These are phyloP conservation scores for Laburnicola sp. DNA, from an alignment of 2,329 filamentous ascomycete genomes.

Conservation along the genomic window DNA sequence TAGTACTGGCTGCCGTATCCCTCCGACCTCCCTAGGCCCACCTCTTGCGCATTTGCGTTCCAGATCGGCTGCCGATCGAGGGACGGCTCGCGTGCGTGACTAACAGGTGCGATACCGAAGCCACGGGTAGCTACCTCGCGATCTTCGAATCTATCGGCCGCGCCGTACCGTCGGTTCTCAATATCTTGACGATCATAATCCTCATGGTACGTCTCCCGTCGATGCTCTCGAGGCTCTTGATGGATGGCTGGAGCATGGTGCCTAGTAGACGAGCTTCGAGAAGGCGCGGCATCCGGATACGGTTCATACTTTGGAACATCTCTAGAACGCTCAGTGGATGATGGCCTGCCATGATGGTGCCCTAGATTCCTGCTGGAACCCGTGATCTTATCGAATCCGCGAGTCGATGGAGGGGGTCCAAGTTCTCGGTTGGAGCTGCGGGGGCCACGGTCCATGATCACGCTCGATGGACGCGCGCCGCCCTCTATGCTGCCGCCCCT, in stretches of 20 bases:
- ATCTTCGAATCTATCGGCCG: conserved; percentile 44
- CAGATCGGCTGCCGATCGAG: conserved; percentile 44
- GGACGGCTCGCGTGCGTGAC: conserved; percentile 41
- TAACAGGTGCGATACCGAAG: conserved; percentile 49
- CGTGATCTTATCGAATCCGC: conserved; percentile 70
- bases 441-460: conserved; percentile 45
- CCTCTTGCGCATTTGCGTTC: conserved; percentile 17
- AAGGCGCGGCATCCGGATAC: conserved; percentile 43
- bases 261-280: conserved; percentile 45
- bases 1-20: conserved; percentile 31
- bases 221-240: conserved; percentile 51
- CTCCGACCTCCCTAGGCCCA: conserved; percentile 19
- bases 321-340: conserved; percentile 37
- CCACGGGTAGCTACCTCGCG: conserved; percentile 51
- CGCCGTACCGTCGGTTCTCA: conserved; percentile 42
- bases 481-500: conserved; percentile 53
- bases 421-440: conserved; percentile 44
- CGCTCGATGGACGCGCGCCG: conserved; percentile 49
- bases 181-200: conserved; percentile 50
- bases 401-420: conserved; percentile 67
- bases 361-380: conserved; percentile 26
- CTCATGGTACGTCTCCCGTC: conserved; percentile 49
- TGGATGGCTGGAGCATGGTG: conserved; percentile 50
- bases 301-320: conserved; percentile 41
- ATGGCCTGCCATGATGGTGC: conserved; percentile 29